Conservation (phyloP, 2,329 filamentous ascomycete species). For the Fusarium sp. region DNA sequence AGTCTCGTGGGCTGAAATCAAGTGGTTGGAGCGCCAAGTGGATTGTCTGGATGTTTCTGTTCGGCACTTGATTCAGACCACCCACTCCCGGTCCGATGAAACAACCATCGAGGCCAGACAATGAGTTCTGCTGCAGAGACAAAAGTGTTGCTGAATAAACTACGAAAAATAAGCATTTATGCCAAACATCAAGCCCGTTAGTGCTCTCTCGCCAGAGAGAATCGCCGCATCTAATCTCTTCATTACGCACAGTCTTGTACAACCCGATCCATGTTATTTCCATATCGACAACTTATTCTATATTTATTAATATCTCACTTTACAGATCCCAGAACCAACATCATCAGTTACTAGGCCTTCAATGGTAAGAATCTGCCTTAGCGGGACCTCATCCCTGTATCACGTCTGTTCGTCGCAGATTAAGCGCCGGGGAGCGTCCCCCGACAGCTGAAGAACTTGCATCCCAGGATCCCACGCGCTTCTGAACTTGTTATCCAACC, state of each 20-base stretch:
- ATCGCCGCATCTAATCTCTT: neutral
- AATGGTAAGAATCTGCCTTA: neutral
- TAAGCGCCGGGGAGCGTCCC: constrained; percentile 10
- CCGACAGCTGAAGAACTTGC: neutral
- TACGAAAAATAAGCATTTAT: no score
- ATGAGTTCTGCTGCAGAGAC: no score
- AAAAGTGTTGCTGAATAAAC: no score
- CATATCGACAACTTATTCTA: neutral
- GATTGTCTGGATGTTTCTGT: neutral
- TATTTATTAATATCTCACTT: neutral
- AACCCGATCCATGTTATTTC: neutral
- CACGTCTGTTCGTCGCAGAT: neutral
- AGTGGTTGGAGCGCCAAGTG: neutral
- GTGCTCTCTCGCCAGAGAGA: no score
- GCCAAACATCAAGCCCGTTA: no score
- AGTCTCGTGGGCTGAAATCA: neutral
- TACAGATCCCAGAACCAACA: no score
- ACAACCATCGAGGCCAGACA: neutral
- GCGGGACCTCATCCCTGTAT: neutral
- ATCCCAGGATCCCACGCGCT: neutral
- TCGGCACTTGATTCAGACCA: neutral
- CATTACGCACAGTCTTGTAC: neutral
- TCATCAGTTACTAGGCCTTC: no score
- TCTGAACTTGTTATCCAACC: neutral
- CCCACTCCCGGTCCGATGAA: neutral